Evolutionary conservation across 2,329 filamentous ascomycete species (phyloP).

Genomic region (Arachnomyces sp.): DNA sequence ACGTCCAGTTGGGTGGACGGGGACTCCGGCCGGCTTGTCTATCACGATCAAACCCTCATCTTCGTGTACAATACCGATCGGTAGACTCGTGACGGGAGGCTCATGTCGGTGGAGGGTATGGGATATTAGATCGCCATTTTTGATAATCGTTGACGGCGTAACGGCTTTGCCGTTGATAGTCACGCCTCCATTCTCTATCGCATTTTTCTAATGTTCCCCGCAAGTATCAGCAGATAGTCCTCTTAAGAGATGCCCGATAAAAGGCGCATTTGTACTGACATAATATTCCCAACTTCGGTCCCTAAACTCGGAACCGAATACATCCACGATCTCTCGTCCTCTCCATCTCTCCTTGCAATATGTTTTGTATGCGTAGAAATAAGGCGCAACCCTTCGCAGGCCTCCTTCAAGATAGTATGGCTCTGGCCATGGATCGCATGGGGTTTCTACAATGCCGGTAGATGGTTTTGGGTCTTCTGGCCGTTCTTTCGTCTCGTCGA

Average conservation of each 20-base stretch:
- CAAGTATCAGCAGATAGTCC: not conserved
- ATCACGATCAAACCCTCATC: conserved; percentile 92
- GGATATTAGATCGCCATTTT: conserved; percentile 84
- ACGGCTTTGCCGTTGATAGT: conserved; percentile 70
- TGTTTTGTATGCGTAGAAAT: conserved; percentile 91
- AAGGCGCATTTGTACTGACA: conserved; percentile 37
- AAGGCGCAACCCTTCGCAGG: conserved; percentile 74
- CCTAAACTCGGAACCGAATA: conserved; percentile 87
- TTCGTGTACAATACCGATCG: conserved; percentile 79
- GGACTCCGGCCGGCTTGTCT: conserved; percentile 90
- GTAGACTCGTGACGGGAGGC: conserved; percentile 76
- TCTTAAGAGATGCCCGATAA: not conserved
- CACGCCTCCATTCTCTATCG: conserved; percentile 73
- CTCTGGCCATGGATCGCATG: conserved; percentile 47
- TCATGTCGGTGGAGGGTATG: conserved; percentile 95
- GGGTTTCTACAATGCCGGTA: conserved; percentile 24
- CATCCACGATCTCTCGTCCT: conserved; percentile 69
- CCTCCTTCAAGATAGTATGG: conserved; percentile 82
- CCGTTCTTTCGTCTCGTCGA: conserved; percentile 16
- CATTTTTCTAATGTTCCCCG: conserved; percentile 50
- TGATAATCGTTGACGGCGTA: conserved; percentile 60
- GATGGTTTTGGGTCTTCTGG: conserved; percentile 19
- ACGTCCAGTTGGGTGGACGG: conserved; percentile 87
- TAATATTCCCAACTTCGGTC: conserved; percentile 85
- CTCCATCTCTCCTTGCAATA: conserved; percentile 93